A percentile compares a stretch with the other conserved stretches of the same genome.
Evolutionary conservation across 2,329 filamentous ascomycete genomes (phyloP).

Genomic region (Monosporascus sp.): DNA sequence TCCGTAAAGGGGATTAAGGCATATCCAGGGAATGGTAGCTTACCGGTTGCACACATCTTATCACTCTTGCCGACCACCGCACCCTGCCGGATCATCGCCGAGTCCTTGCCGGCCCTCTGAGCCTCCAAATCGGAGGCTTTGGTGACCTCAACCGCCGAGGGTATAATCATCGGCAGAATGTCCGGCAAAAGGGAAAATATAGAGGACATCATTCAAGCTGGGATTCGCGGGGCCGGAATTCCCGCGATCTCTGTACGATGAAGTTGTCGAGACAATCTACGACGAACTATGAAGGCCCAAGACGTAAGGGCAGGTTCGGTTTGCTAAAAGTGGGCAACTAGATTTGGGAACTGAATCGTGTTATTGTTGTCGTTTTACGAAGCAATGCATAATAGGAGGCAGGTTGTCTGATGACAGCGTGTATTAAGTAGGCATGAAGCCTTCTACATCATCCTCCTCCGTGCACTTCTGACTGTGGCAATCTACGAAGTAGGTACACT

Average conservation of each 20-base stretch:
- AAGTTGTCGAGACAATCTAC: not conserved
- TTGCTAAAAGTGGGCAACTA: no score
- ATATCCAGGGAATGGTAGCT: constrained; percentile 20
- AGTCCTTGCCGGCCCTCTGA: constrained; percentile 25
- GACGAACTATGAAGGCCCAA: not conserved
- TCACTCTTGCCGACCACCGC: constrained; percentile 62
- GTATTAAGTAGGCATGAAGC: no score
- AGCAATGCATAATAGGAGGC: no score
- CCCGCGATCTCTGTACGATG: not conserved
- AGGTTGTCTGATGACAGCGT: no score
- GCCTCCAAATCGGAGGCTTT: constrained; percentile 40
- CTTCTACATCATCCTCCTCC: no score
- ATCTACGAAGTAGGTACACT: no score
- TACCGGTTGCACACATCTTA: constrained; percentile 62
- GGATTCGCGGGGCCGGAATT: not conserved
- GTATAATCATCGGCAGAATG: constrained; percentile 55
- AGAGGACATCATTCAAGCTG: constrained; percentile 36
- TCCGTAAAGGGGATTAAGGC: not conserved
- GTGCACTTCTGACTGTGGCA: no score
- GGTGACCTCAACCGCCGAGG: constrained; percentile 52
- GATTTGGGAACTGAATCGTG: no score
- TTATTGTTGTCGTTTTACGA: no score
- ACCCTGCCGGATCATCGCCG: constrained; percentile 34
- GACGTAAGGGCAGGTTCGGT: no score
- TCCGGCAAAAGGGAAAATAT: constrained; percentile 52